Evolutionary conservation across 2,329 filamentous ascomycete genomes (phyloP).

Genomic region (Metarhizium guizhouense): DNA sequence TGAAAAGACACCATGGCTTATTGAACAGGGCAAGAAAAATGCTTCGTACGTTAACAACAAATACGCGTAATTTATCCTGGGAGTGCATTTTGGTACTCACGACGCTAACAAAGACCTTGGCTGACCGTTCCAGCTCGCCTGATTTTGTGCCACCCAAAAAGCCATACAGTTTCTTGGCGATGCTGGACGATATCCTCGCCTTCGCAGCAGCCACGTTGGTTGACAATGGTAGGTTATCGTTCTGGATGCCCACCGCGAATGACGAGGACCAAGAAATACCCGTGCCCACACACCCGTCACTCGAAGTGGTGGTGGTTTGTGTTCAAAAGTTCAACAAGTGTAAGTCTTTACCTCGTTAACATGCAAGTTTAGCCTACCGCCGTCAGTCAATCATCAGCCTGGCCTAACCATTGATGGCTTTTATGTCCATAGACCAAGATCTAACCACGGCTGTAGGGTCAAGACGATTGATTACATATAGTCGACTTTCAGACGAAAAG

Average conservation of each 20-base stretch:
- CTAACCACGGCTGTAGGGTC: slow-evolving; percentile 52
- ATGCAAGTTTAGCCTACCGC: not conserved
- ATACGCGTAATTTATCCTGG: not conserved
- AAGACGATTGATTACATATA: slow-evolving; percentile 78
- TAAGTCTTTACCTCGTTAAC: slow-evolving; percentile 26
- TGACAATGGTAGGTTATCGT: slow-evolving; percentile 68
- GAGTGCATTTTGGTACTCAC: not conserved
- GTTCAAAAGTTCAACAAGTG: slow-evolving; percentile 87
- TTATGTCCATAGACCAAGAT: not conserved
- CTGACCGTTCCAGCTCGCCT: slow-evolving; percentile 28
- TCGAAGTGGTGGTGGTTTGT: slow-evolving; percentile 68
- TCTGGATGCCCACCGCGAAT: slow-evolving; percentile 96
- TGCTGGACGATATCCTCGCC: slow-evolving; percentile 81
- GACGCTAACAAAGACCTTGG: not conserved
- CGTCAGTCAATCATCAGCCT: not conserved
- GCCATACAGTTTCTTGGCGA: slow-evolving; percentile 83
- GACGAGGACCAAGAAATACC: slow-evolving; percentile 67
- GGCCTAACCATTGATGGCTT: not conserved
- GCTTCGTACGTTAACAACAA: slow-evolving; percentile 48
- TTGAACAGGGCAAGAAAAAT: slow-evolving; percentile 60
- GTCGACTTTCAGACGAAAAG: slow-evolving; percentile 52
- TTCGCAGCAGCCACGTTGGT: slow-evolving; percentile 74
- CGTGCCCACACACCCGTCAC: slow-evolving; percentile 65
- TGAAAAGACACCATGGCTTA: slow-evolving; percentile 46
- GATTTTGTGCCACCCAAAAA: slow-evolving; percentile 80